A percentile compares a stretch with the other conserved stretches of the same genome.
These are phyloP conservation scores for Melastoma malabathricum DNA, from an alignment of 345 rosid species.

Conservation along the genomic window DNA sequence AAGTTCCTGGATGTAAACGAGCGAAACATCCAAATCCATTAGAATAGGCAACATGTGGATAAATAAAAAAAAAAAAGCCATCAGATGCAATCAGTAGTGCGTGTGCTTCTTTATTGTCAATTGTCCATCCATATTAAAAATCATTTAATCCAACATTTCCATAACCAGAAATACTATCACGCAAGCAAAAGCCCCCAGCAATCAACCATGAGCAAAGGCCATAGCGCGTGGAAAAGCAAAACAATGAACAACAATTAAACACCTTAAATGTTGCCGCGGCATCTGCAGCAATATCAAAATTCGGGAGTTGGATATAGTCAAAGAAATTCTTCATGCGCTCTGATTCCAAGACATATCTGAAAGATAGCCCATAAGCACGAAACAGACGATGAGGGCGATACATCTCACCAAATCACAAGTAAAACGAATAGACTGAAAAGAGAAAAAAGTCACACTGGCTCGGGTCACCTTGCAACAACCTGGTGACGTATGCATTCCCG, in stretches of 20 bases:
- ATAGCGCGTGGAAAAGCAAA: background rate
- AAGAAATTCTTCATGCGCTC: slow-evolving; percentile 20
- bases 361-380: background rate
- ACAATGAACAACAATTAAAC: background rate
- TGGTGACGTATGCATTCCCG: slow-evolving; percentile 28
- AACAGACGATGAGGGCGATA: too few relatives aligned
- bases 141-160: too few relatives aligned
- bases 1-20: slow-evolving; percentile 50
- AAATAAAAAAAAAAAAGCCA: too few relatives aligned
- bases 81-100: too few relatives aligned
- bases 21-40: too few relatives aligned
- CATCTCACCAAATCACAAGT: background rate
- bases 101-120: too few relatives aligned
- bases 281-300: slow-evolving; percentile 25
- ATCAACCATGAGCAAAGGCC: slow-evolving; percentile 4
- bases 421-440: background rate
- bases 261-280: slow-evolving; percentile 22
- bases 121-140: too few relatives aligned
- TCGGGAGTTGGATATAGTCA: slow-evolving; percentile 17
- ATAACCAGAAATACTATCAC: too few relatives aligned
- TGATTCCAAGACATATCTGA: slow-evolving; percentile 21
- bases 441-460: background rate
- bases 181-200: too few relatives aligned
- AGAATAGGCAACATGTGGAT: too few relatives aligned
- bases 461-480: slow-evolving; percentile 18